Conservation (phyloP, 2,329 filamentous ascomycete genomes). For the Pseudogymnoascus sp. region DNA sequence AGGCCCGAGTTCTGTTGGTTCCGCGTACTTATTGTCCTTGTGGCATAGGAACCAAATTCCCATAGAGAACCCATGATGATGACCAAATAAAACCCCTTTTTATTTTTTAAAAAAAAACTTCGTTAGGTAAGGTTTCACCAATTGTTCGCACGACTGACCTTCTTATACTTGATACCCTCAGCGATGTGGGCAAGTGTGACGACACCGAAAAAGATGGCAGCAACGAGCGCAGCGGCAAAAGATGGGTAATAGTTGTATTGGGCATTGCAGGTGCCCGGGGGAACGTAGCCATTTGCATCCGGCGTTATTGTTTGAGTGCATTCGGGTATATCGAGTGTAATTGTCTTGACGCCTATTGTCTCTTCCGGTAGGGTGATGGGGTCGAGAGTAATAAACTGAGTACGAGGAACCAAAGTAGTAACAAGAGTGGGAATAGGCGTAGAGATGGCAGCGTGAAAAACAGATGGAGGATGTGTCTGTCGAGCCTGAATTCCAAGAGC, state of each 20-base stretch:
- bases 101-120: not conserved
- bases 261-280: conserved; percentile 29
- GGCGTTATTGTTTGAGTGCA: conserved; percentile 31
- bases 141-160: conserved; percentile 17
- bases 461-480: not conserved
- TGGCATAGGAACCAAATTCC: conserved; percentile 34
- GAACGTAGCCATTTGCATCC: conserved; percentile 31
- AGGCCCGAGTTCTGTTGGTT: conserved; percentile 28
- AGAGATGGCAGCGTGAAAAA: not conserved
- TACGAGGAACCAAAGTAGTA: not conserved
- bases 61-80: conserved; percentile 36
- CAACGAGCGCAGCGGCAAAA: conserved; percentile 29
- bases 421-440: not conserved
- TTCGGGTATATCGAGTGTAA: conserved; percentile 31
- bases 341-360: conserved; percentile 24
- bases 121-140: not conserved
- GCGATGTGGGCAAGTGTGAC: conserved; percentile 27
- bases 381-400: conserved; percentile 26
- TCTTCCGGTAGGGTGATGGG: conserved; percentile 24
- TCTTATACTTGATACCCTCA: conserved; percentile 30
- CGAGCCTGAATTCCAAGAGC: not conserved
- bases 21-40: conserved; percentile 33
- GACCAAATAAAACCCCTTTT: conserved; percentile 33
- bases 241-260: conserved; percentile 33
- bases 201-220: conserved; percentile 30